Conservation (phyloP, 495 filamentous ascomycete species). For the Chaetomium tenue region DNA sequence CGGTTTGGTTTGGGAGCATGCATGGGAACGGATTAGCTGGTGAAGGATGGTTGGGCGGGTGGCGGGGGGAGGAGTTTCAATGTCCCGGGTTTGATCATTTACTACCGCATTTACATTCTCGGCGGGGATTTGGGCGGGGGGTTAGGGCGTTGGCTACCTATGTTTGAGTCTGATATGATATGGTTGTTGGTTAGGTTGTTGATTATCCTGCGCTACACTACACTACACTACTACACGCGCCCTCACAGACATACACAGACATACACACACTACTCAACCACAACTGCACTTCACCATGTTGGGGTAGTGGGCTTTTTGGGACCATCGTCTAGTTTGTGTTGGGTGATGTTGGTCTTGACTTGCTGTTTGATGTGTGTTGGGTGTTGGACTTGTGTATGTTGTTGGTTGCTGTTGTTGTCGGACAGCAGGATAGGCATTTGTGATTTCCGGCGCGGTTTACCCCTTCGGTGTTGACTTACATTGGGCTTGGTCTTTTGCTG, state of each 20-base stretch:
- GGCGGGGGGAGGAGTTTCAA: too few species aligned
- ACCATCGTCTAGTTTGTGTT: not conserved
- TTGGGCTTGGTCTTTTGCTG: not conserved
- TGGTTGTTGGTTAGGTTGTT: not conserved
- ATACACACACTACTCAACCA: not conserved
- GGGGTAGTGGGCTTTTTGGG: not conserved
- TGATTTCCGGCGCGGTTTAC: not conserved
- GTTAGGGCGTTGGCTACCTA: not conserved
- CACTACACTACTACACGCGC: too few species aligned
- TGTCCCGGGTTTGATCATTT: not conserved
- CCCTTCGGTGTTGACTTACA: not conserved
- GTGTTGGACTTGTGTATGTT: not conserved
- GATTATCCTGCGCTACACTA: not conserved
- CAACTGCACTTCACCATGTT: not conserved
- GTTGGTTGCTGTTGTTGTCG: not conserved
- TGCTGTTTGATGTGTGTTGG: not conserved
- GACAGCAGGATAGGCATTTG: too few species aligned
- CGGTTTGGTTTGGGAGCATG: not conserved
- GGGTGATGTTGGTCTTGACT: not conserved
- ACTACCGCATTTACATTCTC: not conserved
- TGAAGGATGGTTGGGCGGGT: not conserved
- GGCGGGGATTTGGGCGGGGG: too few species aligned
- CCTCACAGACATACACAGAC: not conserved
- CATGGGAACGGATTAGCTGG: not conserved
- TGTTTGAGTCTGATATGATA: not conserved